A percentile compares a stretch with the other conserved stretches of the same genome.
Evolutionary conservation across 768 basidiomycete genomes (phyloP).

Genomic region (Suillus americanus): DNA sequence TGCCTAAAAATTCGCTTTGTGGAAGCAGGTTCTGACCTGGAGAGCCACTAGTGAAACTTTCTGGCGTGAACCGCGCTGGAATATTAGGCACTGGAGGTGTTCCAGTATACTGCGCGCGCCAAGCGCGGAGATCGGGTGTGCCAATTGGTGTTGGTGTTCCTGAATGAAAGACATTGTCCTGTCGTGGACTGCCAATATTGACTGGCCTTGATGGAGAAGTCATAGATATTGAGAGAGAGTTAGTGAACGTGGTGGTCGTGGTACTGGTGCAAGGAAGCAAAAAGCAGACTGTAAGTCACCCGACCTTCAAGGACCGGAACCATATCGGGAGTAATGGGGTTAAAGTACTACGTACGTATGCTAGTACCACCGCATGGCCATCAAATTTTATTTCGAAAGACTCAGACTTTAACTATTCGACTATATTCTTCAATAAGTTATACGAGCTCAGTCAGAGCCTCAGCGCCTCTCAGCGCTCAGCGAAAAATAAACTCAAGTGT

Average conservation of each 20-base stretch:
- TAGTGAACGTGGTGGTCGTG: background rate
- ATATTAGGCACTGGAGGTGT: constrained; percentile 52
- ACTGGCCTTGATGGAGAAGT: constrained; percentile 58
- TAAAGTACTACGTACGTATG: background rate
- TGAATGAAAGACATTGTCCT: constrained; percentile 15
- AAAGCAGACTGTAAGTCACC: background rate
- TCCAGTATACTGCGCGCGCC: constrained; percentile 67
- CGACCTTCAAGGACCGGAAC: background rate
- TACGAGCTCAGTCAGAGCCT: background rate
- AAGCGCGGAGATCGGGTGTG: constrained; percentile 62
- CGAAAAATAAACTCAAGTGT: too few relatives aligned
- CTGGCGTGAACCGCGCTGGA: constrained; percentile 59
- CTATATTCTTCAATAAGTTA: background rate
- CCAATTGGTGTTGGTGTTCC: constrained; percentile 40
- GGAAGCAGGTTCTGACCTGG: constrained; percentile 4
- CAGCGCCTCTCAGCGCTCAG: too few relatives aligned
- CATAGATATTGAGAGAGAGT: constrained; percentile 31
- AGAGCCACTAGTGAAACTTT: constrained; percentile 18
- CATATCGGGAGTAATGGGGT: background rate
- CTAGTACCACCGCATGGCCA: background rate
- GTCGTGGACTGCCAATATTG: constrained; percentile 41
- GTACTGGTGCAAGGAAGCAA: background rate
- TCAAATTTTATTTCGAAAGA: background rate
- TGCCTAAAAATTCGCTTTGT: constrained; percentile 15
- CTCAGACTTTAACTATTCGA: background rate